Conservation (phyloP, 148 eudicot species). For the Mesembryanthemum crystallinum region DNA sequence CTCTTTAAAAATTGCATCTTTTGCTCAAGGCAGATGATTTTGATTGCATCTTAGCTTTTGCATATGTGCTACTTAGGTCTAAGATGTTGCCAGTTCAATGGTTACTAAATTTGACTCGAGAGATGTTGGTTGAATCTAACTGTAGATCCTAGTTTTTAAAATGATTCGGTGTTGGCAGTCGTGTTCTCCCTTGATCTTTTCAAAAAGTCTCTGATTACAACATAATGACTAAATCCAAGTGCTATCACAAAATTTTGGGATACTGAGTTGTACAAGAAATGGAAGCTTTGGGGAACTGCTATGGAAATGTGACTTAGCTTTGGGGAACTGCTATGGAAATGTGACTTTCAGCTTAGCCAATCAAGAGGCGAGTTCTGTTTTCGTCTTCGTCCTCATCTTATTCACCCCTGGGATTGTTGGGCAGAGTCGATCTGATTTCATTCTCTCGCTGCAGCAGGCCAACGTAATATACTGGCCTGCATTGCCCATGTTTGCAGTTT, state of each 20-base stretch:
- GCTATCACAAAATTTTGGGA: not conserved
- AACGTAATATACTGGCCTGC: too few species aligned
- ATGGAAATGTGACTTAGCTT: not conserved
- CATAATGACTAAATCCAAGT: not conserved
- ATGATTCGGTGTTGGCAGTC: not conserved
- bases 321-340: too few species aligned
- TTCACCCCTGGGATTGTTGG: too few species aligned
- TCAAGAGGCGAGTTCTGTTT: too few species aligned
- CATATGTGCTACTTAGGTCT: not conserved
- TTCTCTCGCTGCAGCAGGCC: too few species aligned
- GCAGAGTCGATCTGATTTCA: too few species aligned
- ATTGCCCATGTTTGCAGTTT: too few species aligned
- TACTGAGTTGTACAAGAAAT: not conserved
- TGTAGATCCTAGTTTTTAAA: not conserved
- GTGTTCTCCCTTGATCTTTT: not conserved
- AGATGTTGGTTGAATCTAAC: not conserved
- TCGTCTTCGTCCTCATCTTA: too few species aligned
- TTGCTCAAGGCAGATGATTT: not conserved
- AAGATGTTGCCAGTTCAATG: not conserved
- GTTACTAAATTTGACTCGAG: not conserved
- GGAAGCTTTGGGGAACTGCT: not conserved
- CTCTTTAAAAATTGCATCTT: conserved; percentile 27
- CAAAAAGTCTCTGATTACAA: not conserved
- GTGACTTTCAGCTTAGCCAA: too few species aligned
- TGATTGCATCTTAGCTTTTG: conserved; percentile 16